Evolutionary conservation across 371 early-diverging fungal genomes (phyloP), one percentile per base, ranked within the genome.

Genomic region (Rhizopus stolonifer): DNA sequence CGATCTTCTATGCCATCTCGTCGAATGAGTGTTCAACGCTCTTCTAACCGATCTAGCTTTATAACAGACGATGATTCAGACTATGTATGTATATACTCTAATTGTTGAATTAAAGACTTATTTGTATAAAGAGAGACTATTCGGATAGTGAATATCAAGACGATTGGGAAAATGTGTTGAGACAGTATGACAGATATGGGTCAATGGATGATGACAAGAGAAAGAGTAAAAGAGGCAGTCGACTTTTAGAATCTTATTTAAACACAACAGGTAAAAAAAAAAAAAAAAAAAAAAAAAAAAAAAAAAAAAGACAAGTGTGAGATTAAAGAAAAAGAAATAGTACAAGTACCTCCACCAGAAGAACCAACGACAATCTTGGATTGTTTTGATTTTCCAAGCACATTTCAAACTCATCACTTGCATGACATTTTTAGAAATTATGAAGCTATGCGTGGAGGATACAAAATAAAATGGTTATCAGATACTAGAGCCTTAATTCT

Each of bases 401-500:
- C 77, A 4, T 76, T 79, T 53, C 78, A 79, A 57, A 79, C 82
- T 7, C 68, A 74, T 49, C 77, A 82, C 50, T 56, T 82, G 43
- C 80, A 76, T 46, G 80, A 82, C 44, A 79, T 82, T 56, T 82
- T 82, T 58, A 63, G 77, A 38, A 54, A 67, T 19, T 82, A 67
- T 34, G 82, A 79, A 61, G 66, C 63, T 34, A 70, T 71, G 51
- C 79, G 82, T 42, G 88, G 88, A 32, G 88, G 88, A 4, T 88
- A 86, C 64, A 76, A 85, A 61, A 84, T 88, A 52, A 88, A 88
- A 57, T 88, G 88, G 88, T 62, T 88, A 31, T 75, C 79, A 48
- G 86, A 87, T 53, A 85, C 85, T n/a, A 77, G 86, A 45, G 88
- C 88, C 17, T 70, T 88, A 33, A 86, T 83, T 33, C 82, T 84